Conservation (phyloP, 1,139 yeast genomes). For the Petasospora rhodanensis region DNA sequence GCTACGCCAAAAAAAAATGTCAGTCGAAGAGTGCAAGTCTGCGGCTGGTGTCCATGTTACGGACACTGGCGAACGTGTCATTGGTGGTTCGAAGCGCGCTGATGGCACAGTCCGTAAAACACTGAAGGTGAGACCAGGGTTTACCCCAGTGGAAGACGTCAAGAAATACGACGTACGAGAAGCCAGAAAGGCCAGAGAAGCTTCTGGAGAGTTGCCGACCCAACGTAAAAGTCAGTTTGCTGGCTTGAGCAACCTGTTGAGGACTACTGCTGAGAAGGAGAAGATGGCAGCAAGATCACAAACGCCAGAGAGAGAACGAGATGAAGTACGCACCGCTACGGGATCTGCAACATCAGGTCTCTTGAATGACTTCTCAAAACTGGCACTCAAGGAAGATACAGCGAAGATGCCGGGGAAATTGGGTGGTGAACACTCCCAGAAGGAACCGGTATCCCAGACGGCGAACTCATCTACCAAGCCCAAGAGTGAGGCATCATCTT, state of each 20-base stretch:
- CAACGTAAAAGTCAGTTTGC: neutral
- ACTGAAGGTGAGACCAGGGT: slow-evolving; percentile 36
- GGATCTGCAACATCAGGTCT: no score
- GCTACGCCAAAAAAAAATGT: slow-evolving; percentile 1
- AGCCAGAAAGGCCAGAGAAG: slow-evolving; percentile 5
- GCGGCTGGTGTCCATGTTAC: slow-evolving; percentile 9
- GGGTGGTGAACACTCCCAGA: no score
- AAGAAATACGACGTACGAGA: slow-evolving; percentile 26
- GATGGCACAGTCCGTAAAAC: slow-evolving; percentile 36
- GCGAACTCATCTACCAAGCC: neutral
- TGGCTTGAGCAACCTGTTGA: slow-evolving; percentile 1
- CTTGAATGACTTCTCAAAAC: no score
- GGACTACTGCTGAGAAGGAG: neutral
- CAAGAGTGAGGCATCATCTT: no score
- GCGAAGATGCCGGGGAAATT: no score
- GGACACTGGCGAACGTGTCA: slow-evolving; percentile 12
- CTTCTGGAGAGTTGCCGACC: neutral
- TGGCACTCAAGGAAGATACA: no score
- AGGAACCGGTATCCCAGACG: neutral
- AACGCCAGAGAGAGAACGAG: no score
- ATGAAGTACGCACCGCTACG: no score
- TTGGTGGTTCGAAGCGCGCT: slow-evolving; percentile 28
- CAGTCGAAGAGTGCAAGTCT: slow-evolving; percentile 3
- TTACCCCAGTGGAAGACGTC: slow-evolving; percentile 33
- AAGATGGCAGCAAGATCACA: no score